Evolutionary conservation across 345 rosid species (phyloP).

Genomic region (Pugionium cornutum): DNA sequence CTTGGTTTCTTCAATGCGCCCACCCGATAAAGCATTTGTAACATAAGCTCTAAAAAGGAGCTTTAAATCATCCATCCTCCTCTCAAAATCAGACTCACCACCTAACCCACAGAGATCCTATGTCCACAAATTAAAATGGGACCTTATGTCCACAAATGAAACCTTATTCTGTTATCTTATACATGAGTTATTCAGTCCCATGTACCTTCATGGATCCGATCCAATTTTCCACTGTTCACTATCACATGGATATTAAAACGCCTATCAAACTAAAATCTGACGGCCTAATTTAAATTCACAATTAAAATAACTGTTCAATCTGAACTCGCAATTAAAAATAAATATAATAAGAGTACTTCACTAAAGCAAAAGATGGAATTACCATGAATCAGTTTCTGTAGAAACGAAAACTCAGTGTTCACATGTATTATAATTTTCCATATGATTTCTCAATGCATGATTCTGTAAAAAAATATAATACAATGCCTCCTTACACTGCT

Average conservation of each 20-base stretch:
- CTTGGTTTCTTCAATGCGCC: constrained; percentile 77
- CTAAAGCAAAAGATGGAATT: no score
- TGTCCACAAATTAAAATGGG: no score
- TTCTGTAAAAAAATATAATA: constrained; percentile 15
- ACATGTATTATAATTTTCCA: neutral
- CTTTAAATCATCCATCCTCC: constrained; percentile 90
- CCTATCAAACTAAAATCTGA: no score
- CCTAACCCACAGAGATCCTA: constrained; percentile 63
- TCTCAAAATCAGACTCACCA: constrained; percentile 78
- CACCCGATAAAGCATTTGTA: constrained; percentile 76
- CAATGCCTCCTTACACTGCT: constrained; percentile 54
- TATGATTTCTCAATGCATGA: constrained; percentile 9
- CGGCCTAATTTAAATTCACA: no score
- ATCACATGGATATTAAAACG: neutral
- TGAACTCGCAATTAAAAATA: no score
- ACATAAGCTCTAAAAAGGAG: constrained; percentile 86
- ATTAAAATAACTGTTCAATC: no score
- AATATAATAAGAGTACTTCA: no score
- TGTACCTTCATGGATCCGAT: no score
- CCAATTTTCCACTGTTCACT: neutral
- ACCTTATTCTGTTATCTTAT: constrained; percentile 5
- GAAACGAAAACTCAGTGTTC: no score
- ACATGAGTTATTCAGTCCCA: constrained; percentile 15
- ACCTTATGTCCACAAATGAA: constrained; percentile 7
- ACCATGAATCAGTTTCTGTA: no score